phyloP scores from a whole-genome alignment of 192 early-diverging fungal genomes.

The Phlyctochytrium bullatum region DNA sequence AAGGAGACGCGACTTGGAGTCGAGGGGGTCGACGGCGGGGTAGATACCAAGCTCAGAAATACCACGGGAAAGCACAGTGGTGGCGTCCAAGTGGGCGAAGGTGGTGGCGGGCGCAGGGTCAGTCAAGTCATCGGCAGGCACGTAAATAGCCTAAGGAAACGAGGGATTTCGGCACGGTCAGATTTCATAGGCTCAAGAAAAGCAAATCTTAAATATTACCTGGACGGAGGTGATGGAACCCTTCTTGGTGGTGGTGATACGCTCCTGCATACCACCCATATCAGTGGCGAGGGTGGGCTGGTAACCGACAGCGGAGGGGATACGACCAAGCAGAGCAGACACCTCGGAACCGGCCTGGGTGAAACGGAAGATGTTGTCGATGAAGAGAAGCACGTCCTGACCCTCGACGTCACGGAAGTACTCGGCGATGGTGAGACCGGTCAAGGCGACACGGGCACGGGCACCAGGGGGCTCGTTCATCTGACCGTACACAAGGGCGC shows the following conservation, averaged over 20 bases:
- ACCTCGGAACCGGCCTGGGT: constrained; percentile 99
- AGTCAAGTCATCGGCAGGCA: constrained; percentile 99
- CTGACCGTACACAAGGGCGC: constrained; percentile 95
- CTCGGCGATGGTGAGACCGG: constrained; percentile 97
- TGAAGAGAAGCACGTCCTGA: constrained; percentile 99
- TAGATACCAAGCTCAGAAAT: constrained; percentile 99
- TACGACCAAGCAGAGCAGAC: constrained; percentile 98
- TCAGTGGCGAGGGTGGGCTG: constrained; percentile 98
- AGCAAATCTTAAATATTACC: constrained; percentile 5
- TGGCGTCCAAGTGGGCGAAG: constrained; percentile 99
- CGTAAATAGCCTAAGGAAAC: constrained; percentile 82
- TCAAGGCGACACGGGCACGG: constrained; percentile 97
- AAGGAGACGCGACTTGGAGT: constrained; percentile 97
- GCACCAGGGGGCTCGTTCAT: constrained; percentile 99
- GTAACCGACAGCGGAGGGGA: constrained; percentile 99
- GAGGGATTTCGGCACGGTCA: background rate
- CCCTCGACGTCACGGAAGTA: constrained; percentile 99
- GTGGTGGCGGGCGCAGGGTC: constrained; percentile 99
- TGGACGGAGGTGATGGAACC: constrained; percentile 98
- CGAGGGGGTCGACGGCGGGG: constrained; percentile 97
- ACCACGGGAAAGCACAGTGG: constrained; percentile 97
- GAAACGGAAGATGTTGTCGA: constrained; percentile 99
- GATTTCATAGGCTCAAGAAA: too few relatives aligned
- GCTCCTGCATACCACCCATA: constrained; percentile 99
- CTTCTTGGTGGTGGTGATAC: constrained; percentile 99